A percentile compares a stretch with the other conserved stretches of the same genome.
phyloP scores from a whole-genome alignment of 192 early-diverging fungal genomes.

The Spinellus fusiger region DNA sequence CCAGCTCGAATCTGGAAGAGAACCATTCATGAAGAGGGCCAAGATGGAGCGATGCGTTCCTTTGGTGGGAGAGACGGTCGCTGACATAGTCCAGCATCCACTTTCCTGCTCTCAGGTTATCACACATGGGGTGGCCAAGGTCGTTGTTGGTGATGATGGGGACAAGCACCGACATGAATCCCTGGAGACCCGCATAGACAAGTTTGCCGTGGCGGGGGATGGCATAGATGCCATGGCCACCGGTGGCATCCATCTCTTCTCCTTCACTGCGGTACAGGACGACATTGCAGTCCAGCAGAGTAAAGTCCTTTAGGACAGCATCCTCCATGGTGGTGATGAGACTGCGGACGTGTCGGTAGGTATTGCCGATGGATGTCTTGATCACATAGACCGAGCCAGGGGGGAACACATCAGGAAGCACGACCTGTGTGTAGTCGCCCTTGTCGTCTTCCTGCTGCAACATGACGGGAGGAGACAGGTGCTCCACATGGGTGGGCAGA shows the following conservation, averaged over 20 bases:
- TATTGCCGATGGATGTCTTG: slow-evolving; percentile 53
- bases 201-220: slow-evolving; percentile 81
- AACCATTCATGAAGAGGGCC: slow-evolving; percentile 68
- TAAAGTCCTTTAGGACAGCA: slow-evolving; percentile 57
- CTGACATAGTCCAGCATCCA: slow-evolving; percentile 92
- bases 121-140: slow-evolving; percentile 88
- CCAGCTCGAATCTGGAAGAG: slow-evolving; percentile 56
- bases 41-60: slow-evolving; percentile 6
- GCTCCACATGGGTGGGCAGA: slow-evolving; percentile 41
- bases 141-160: slow-evolving; percentile 81
- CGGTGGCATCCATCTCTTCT: slow-evolving; percentile 79
- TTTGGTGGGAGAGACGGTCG: slow-evolving; percentile 60
- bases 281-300: slow-evolving; percentile 74
- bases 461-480: slow-evolving; percentile 46
- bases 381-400: slow-evolving; percentile 78
- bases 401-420: slow-evolving; percentile 63
- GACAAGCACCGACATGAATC: slow-evolving; percentile 78
- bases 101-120: slow-evolving; percentile 78
- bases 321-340: slow-evolving; percentile 55
- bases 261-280: slow-evolving; percentile 79
- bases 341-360: slow-evolving; percentile 45
- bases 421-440: slow-evolving; percentile 55
- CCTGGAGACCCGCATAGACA: slow-evolving; percentile 90
- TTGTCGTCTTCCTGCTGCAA: slow-evolving; percentile 36
- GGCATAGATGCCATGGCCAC: slow-evolving; percentile 78